Percentiles rank a stretch among this genome's conserved stretches.
phyloP scores from a whole-genome alignment of 192 early-diverging fungal genomes.

The Jimgerdemannia lactiflua region DNA sequence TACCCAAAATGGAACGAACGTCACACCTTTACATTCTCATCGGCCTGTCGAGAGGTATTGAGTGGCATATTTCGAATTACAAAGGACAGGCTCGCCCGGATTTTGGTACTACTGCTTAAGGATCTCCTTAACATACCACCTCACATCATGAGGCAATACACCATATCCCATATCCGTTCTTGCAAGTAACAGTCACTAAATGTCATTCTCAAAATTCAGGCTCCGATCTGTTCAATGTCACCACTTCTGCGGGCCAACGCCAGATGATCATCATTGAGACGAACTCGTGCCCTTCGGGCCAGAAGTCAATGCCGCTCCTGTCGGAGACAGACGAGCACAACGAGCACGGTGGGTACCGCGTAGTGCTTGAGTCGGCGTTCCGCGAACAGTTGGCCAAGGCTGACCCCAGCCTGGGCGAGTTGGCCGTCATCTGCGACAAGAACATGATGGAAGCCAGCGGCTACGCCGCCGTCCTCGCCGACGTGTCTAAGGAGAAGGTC shows the following conservation, averaged over 20 bases:
- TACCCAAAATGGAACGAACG: not conserved
- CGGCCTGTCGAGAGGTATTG: not conserved
- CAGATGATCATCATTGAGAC: constrained; percentile 95
- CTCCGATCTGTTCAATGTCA: constrained; percentile 87
- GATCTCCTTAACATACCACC: too few species aligned
- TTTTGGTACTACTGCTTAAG: too few species aligned
- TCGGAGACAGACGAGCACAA: constrained; percentile 71
- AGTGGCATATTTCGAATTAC: too few species aligned
- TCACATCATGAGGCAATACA: too few species aligned
- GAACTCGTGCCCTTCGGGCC: constrained; percentile 88
- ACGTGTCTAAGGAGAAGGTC: constrained; percentile 70
- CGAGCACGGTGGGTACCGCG: constrained; percentile 75
- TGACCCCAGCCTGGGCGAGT: constrained; percentile 61
- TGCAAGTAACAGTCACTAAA: not conserved
- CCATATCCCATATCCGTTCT: too few species aligned
- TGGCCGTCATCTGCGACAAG: constrained; percentile 86
- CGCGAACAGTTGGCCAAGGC: constrained; percentile 62
- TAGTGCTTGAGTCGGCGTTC: constrained; percentile 79
- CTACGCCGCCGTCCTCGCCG: constrained; percentile 79
- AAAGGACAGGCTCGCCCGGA: too few species aligned
- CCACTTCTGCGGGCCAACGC: constrained; percentile 75
- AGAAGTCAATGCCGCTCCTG: constrained; percentile 87
- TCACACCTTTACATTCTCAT: too few species aligned
- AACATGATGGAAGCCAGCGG: constrained; percentile 86
- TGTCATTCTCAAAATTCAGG: constrained; percentile 35